phyloP scores from a whole-genome alignment of 2,329 filamentous ascomycete species.

The Aspergillus caelatus region DNA sequence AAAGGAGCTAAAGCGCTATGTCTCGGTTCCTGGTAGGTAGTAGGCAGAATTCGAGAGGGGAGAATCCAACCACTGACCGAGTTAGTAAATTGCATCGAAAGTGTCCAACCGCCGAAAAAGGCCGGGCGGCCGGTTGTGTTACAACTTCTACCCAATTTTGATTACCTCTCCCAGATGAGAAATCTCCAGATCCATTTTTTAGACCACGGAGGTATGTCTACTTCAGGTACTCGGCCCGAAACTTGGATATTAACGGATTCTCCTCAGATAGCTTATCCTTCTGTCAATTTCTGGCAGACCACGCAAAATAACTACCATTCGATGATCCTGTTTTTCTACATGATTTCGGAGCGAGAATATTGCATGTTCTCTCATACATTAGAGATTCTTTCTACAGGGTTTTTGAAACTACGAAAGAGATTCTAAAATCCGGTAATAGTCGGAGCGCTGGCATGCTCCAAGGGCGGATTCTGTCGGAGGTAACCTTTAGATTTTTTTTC shows the following conservation, averaged over 20 bases:
- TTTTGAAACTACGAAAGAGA: neutral
- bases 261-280: slow-evolving; percentile 35
- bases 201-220: slow-evolving; percentile 39
- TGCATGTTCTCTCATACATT: neutral
- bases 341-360: neutral
- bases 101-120: slow-evolving; percentile 43
- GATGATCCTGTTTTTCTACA: neutral
- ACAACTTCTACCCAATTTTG: slow-evolving; percentile 44
- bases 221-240: neutral
- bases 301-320: slow-evolving; percentile 10
- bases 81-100: slow-evolving; percentile 43
- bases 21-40: slow-evolving; percentile 41
- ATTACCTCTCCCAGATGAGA: slow-evolving; percentile 44
- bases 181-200: slow-evolving; percentile 42
- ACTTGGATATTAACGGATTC: neutral
- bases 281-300: slow-evolving; percentile 32
- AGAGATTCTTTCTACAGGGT: neutral
- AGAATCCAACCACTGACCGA: neutral
- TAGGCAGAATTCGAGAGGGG: neutral
- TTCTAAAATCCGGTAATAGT: neutral
- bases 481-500: neutral
- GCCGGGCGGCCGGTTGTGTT: slow-evolving; percentile 40
- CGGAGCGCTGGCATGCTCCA: neutral
- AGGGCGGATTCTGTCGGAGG: neutral
- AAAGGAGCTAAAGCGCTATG: slow-evolving; percentile 43